Evolutionary conservation across 306 rosid genomes (phyloP).

Genomic region (Fragaria vesca): DNA sequence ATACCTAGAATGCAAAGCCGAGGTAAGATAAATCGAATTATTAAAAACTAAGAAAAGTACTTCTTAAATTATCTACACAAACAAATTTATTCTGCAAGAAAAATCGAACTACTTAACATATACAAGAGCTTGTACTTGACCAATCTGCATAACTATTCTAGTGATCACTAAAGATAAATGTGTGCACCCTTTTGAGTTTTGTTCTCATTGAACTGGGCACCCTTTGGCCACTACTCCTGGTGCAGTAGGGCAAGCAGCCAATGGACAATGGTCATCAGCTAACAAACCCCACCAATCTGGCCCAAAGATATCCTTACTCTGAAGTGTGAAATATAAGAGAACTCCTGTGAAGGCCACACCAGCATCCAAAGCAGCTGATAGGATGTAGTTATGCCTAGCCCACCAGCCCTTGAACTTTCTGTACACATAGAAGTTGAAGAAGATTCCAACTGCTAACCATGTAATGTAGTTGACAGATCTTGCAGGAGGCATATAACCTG

Average conservation of each 20-base stretch:
- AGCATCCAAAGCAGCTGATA: slow-evolving; percentile 57
- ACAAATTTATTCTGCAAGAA: too few relatives aligned
- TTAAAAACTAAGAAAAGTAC: too few relatives aligned
- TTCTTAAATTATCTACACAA: too few relatives aligned
- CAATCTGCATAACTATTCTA: neutral
- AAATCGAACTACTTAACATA: too few relatives aligned
- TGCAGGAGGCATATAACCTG: slow-evolving; percentile 17
- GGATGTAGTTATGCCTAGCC: slow-evolving; percentile 63
- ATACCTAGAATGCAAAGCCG: too few relatives aligned
- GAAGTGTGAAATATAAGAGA: slow-evolving; percentile 50
- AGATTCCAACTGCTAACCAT: slow-evolving; percentile 21
- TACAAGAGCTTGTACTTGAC: neutral
- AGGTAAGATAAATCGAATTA: too few relatives aligned
- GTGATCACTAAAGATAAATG: neutral
- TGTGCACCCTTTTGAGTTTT: neutral
- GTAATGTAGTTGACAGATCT: slow-evolving; percentile 21
- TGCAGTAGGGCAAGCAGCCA: slow-evolving; percentile 59
- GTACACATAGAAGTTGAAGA: slow-evolving; percentile 25
- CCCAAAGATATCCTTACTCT: slow-evolving; percentile 30
- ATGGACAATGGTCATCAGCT: slow-evolving; percentile 45
- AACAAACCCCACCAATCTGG: slow-evolving; percentile 69
- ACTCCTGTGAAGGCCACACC: slow-evolving; percentile 54
- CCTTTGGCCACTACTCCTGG: slow-evolving; percentile 49
- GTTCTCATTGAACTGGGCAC: slow-evolving; percentile 50
- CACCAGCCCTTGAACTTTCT: slow-evolving; percentile 36